Percentiles rank a stretch among this genome's conserved stretches.
These are phyloP conservation scores for Bretschneidera sinensis DNA, from an alignment of 345 rosid species.

Conservation along the genomic window DNA sequence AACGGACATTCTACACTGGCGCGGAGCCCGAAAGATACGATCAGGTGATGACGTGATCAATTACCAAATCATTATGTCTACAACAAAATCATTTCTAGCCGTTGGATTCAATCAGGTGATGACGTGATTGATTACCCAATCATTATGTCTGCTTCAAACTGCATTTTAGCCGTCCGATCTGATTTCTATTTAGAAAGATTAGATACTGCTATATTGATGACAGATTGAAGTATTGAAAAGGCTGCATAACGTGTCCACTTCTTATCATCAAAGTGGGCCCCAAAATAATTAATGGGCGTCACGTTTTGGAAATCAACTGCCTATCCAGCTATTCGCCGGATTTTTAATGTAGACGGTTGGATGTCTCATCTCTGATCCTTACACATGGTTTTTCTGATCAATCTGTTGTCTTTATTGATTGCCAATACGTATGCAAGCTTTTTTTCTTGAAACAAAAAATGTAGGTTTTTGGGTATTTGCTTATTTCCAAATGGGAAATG, in stretches of 20 bases:
- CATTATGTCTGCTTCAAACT: too few relatives aligned
- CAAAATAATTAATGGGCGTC: neutral
- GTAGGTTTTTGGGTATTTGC: too few relatives aligned
- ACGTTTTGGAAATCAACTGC: neutral
- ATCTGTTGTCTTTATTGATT: too few relatives aligned
- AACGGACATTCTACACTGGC: neutral
- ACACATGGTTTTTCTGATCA: too few relatives aligned
- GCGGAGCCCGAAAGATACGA: constrained; percentile 1
- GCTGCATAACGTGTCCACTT: neutral
- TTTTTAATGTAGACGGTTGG: neutral
- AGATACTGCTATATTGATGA: neutral
- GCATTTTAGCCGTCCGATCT: too few relatives aligned
- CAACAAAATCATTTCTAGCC: neutral
- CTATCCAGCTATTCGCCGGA: neutral
- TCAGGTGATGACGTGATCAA: neutral
- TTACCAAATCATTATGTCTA: neutral
- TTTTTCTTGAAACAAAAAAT: too few relatives aligned
- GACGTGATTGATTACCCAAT: too few relatives aligned
- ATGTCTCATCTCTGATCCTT: neutral
- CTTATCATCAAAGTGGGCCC: neutral
- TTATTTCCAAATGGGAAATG: too few relatives aligned
- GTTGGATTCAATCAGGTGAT: neutral
- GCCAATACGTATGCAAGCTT: too few relatives aligned
- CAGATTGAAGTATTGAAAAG: neutral
- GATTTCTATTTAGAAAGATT: neutral